Evolutionary conservation across 345 rosid species (phyloP), one percentile per base, ranked within the genome.

Genomic region (Dovyalis caffra): DNA sequence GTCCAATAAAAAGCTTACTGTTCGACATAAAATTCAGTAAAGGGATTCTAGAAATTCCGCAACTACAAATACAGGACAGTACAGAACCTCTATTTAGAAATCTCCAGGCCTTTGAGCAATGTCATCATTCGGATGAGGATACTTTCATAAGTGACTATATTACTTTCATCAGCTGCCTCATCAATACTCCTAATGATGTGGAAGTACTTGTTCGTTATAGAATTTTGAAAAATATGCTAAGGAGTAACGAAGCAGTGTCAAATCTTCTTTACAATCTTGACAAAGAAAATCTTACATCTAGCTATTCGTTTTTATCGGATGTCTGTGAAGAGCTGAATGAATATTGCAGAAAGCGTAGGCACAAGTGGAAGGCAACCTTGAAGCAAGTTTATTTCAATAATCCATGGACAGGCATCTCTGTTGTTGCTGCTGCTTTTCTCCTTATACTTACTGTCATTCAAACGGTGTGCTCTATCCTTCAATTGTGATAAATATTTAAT

Each of bases 131-230:
- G 33, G 1, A 6, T 70, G 8, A 5, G 37, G 38, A 58, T 31
- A n/a, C 28, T 1, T 73, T 32, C n/a, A 25, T 61, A 2, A 61
- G 40, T 67, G 73, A 61, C 28, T 72, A 61, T 47, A 37, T 74
- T 16, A 14, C 34, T 2, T 31, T 79, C 8, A 74, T 74, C 63
- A 63, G 31, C 32, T 53, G 35, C 40, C 75, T 74, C 3, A 38
- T 70, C 15, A 61, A 71, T 47, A 8, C 73, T 32, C 38, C 70
- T 3, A 37, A 71, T 0, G 83, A 80, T 67, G 76, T 61, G 7
- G 40, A 33, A 2, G 8, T 64, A 14, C 67, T 64, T 16, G 43
- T 25, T 64, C 67, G 33, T 29, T 29, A 31, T 29, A 15, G 67
- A 2, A 31, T 12, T 33, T 29, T 25, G 18, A 37, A 64, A 33